Evolutionary conservation across 2,329 filamentous ascomycete genomes (phyloP).

Genomic region (Diplodia intermedia): DNA sequence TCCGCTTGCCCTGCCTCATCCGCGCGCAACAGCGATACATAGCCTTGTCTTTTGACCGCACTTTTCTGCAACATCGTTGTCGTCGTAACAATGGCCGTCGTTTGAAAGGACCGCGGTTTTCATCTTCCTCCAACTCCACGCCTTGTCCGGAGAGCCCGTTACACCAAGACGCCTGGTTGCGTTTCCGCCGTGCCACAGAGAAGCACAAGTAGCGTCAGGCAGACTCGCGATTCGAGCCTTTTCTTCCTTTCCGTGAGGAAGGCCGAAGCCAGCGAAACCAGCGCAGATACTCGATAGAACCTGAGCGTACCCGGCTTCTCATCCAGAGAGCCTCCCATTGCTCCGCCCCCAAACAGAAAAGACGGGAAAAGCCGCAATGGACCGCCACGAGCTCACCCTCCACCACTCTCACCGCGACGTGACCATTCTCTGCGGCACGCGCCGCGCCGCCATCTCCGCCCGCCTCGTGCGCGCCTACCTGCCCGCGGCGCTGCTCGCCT

Average conservation of each 20-base stretch:
- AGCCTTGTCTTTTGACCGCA: too few relatives aligned
- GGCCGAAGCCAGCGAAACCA: not conserved
- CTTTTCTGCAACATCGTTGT: not conserved
- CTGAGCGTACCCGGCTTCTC: not conserved
- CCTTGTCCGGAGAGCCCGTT: not conserved
- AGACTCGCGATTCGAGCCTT: not conserved
- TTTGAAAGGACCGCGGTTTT: not conserved
- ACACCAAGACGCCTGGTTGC: not conserved
- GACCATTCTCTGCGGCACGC: not conserved
- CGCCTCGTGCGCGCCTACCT: constrained; percentile 22
- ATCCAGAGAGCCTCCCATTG: too few relatives aligned
- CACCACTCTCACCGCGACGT: constrained; percentile 23
- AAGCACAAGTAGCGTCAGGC: not conserved
- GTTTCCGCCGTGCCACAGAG: not conserved
- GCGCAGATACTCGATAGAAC: not conserved
- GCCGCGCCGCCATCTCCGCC: constrained; percentile 16
- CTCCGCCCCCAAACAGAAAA: not conserved
- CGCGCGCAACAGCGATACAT: not conserved
- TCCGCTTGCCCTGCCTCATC: not conserved
- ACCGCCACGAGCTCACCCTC: constrained; percentile 12
- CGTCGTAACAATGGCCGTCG: not conserved
- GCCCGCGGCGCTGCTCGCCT: not conserved
- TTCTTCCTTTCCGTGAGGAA: not conserved
- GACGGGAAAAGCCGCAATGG: not conserved
- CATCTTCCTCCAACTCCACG: not conserved